Base-by-base conservation (phyloP, 2,329 filamentous ascomycete species). In the Fusarium oxysporum region DNA sequence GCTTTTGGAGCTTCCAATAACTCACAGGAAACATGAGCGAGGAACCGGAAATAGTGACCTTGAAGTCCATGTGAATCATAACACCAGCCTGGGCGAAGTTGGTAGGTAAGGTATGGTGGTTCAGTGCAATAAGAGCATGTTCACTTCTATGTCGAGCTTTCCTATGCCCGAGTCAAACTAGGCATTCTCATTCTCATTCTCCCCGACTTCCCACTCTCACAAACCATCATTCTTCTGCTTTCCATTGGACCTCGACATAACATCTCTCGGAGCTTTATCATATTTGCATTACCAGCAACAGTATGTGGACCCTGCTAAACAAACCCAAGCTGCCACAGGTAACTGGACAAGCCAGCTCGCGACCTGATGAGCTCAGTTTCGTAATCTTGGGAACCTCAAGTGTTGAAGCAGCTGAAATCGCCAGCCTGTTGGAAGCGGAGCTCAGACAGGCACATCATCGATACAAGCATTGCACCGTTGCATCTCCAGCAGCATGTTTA, bases 291-390 rank as follows among this genome's bases (percentile, higher is more conserved):
- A 28, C 37, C 32, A 28, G 10, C 13, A 37, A 30, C 55, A 57
- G 35, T 13, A 57, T 45, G 32, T 43, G 38, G 89, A 40, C 79
- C 91, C 72, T 91, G 91, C 13, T n/a, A 10, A 41, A 41, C 40
- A 14, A 11, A 19, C 16, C 17, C 35, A 37, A 17, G 35, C 35
- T 37, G 16, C 35, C 35, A 17, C 35, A 37, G 35, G 35, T 37
- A 12, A 37, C 35, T 37, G 35, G 35, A 17, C 8, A 37, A 37
- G 35, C 16, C 17, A 17, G 16, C 9, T 37, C 35, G 35, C 16
- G 14, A 37, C 35, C 17, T 37, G 14, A 16, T 17, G 35, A 37
- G 35, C 35, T 37, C 35, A 41, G 21, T n/a, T n/a, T 41, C 38
- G 12, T n/a, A 7, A 14, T 41, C 21, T 14, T 41, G 21, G 13